phyloP scores from a whole-genome alignment of 768 basidiomycete genomes.

The Coprinopsis strossmayeri region DNA sequence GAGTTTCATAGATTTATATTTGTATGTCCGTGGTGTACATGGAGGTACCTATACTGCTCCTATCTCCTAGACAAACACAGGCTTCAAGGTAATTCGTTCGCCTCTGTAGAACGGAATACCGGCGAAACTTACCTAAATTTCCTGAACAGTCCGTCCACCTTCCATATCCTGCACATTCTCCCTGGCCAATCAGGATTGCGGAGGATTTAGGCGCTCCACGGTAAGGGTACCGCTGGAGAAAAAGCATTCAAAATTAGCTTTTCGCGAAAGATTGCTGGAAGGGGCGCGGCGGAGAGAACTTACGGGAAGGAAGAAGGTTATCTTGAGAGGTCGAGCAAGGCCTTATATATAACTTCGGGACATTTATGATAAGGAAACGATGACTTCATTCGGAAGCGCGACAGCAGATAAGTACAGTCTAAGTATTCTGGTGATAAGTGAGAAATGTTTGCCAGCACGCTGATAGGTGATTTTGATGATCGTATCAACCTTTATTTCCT shows the following conservation, averaged over 20 bases:
- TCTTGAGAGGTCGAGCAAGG: neutral
- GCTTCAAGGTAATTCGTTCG: too few relatives aligned
- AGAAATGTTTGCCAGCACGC: neutral
- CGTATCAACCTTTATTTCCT: too few relatives aligned
- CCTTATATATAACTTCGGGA: neutral
- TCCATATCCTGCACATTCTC: neutral
- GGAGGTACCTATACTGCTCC: neutral
- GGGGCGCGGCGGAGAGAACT: neutral
- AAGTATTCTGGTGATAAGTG: neutral
- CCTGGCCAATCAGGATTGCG: neutral
- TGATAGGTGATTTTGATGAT: neutral
- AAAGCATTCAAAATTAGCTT: neutral
- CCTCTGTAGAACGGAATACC: neutral
- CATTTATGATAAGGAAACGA: neutral
- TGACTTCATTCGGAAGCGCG: neutral
- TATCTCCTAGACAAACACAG: too few relatives aligned
- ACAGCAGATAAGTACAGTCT: neutral
- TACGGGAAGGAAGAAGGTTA: slow-evolving; percentile 1
- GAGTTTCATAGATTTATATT: too few relatives aligned
- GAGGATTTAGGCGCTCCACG: neutral
- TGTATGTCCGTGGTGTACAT: too few relatives aligned
- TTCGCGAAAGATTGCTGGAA: neutral
- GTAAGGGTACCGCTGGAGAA: neutral
- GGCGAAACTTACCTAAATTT: neutral
- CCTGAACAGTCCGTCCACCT: neutral